These are phyloP conservation scores for Malassezia vespertilionis DNA, from an alignment of 1,284 basidiomycete species.

Conservation along the genomic window DNA sequence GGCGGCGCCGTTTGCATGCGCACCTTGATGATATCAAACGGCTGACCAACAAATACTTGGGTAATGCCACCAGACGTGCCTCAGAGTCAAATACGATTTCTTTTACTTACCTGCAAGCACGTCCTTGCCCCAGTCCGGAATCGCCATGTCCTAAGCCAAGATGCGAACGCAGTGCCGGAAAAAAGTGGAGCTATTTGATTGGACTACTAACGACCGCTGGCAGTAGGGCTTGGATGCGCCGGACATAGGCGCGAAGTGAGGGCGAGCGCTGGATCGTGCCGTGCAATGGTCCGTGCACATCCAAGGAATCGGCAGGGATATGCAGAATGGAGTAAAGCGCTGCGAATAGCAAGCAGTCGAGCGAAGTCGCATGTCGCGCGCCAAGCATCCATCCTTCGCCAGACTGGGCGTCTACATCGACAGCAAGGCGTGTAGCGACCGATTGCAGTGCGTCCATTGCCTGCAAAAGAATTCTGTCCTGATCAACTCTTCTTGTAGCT, in stretches of 20 bases:
- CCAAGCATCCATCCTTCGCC: conserved; percentile 12
- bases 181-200: not conserved
- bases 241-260: conserved; percentile 1
- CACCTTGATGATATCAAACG: conserved; percentile 91
- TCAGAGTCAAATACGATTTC: not conserved
- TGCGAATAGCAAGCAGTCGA: conserved; percentile 12
- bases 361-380: conserved; percentile 3
- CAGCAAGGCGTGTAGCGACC: conserved; percentile 8
- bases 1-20: conserved; percentile 88
- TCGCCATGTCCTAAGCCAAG: conserved; percentile 9
- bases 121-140: conserved; percentile 26
- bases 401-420: not conserved
- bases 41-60: conserved; percentile 84
- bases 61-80: conserved; percentile 70
- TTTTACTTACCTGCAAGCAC: conserved; percentile 24
- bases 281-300: not conserved
- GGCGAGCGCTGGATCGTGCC: not conserved
- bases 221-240: conserved; percentile 9
- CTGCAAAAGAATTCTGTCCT: conserved; percentile 1
- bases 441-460: conserved; percentile 8
- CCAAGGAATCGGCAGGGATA: not conserved
- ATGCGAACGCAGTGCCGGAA: not conserved
- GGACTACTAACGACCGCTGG: conserved; percentile 1
- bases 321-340: conserved; percentile 5
- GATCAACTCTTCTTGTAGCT: too few species aligned